Evolutionary conservation across 108 stramenopile genomes (phyloP), one percentile per base, ranked within the genome.

Genomic region (Mediolabrus comicus): DNA sequence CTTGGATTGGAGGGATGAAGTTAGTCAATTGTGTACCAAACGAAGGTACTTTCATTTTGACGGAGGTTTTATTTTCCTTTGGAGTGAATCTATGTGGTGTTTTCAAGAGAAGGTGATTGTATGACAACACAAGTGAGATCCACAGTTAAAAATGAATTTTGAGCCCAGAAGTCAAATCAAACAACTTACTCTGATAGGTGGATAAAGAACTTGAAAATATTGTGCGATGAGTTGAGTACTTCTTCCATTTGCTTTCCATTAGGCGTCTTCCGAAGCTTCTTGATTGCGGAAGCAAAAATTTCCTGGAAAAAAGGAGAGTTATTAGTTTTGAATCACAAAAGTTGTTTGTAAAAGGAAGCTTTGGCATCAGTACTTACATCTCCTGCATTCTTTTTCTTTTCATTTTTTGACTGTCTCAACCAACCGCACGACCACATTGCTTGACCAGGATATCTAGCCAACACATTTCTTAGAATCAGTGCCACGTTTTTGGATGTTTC

Each of bases 391-490:
- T 73, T 63, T 35, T 92, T 85, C 31, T 77, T 72, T n/a, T 65
- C 39, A 43, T 80, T 66, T 30, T 75, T 77, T 1, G 89, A 90
- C 32, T 83, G 77, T 14, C 86, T 75, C 14, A 96, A 65, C 90
- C 91, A 92, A n/a, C 88, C 91, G 31, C 93, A 79, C 3, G 86
- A 80, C 95, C 95, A 96, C 87, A 96, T 80, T 9, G 95, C 83
- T 67, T 94, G 91, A 9, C 75, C 67, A 28, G 95, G 92, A 62
- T 86, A 92, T 65, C 88, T 88, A 2, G 71, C 54, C 12, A 96
- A 82, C 14, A 96, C 87, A 22, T 82, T 38, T 52, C 59, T 77
- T 16, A 96, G 73, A 29, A 96, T 88, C 10, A 62, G 64, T 51
- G 69, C 62, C 2, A 95, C 88, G 31, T 88, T 75, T 26, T 62